phyloP scores from a whole-genome alignment of 345 rosid genomes.

The Dipteronia sinensis region DNA sequence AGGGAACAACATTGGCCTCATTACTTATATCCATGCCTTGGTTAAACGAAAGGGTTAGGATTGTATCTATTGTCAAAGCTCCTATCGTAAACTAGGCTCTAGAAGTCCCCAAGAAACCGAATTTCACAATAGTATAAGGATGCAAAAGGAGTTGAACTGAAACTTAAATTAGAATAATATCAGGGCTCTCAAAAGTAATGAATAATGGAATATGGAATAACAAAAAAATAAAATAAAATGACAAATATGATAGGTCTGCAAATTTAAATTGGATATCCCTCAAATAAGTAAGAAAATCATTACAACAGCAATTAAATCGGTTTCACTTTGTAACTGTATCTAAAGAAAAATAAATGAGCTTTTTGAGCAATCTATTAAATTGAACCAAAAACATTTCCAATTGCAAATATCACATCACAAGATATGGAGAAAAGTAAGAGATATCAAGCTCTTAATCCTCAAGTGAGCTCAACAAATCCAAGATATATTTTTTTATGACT shows the following conservation, averaged over 20 bases:
- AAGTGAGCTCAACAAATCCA: not conserved
- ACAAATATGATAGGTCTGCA: not conserved
- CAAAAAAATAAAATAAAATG: no score
- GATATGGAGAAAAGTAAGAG: conserved; percentile 8
- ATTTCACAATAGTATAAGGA: not conserved
- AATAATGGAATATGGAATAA: no score
- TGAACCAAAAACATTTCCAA: conserved; percentile 5
- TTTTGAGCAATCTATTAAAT: not conserved
- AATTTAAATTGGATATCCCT: not conserved
- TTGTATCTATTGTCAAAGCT: no score
- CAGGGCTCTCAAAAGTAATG: no score
- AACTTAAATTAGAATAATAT: no score
- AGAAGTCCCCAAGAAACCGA: not conserved
- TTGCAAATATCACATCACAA: not conserved
- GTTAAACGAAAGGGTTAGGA: not conserved
- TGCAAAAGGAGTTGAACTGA: not conserved
- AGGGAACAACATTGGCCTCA: conserved; percentile 80
- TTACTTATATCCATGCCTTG: conserved; percentile 82
- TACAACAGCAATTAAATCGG: not conserved
- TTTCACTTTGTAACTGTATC: not conserved
- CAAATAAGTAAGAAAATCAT: not conserved
- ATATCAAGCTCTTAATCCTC: conserved; percentile 5
- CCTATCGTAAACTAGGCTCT: no score
- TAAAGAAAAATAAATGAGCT: not conserved
- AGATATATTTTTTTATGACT: not conserved